Conservation (phyloP, 2,329 filamentous ascomycete species). For the Ophiostoma sp. region DNA sequence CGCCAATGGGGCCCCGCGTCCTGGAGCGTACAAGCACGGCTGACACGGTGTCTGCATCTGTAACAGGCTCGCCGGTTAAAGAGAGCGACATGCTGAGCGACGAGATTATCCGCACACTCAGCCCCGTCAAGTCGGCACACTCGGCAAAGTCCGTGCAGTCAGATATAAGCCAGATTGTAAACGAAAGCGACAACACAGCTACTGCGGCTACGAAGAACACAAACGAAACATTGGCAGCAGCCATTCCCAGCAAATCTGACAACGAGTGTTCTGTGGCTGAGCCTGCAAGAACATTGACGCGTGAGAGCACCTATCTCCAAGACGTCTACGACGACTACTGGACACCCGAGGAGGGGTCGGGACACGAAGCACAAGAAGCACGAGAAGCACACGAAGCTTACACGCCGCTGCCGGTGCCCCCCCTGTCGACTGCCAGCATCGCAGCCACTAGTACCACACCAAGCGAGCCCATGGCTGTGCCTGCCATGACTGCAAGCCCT, state of each 20-base stretch:
- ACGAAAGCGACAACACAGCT: slow-evolving; percentile 21
- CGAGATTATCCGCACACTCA: slow-evolving; percentile 68
- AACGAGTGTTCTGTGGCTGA: background rate
- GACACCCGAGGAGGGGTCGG: slow-evolving; percentile 43
- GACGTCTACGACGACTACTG: slow-evolving; percentile 66
- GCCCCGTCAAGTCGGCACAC: slow-evolving; percentile 40
- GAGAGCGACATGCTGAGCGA: slow-evolving; percentile 68
- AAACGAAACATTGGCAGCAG: background rate
- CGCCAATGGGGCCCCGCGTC: slow-evolving; percentile 25
- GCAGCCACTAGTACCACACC: background rate
- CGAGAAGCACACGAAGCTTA: slow-evolving; percentile 7
- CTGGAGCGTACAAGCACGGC: slow-evolving; percentile 42
- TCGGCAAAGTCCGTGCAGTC: background rate
- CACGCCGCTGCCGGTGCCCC: slow-evolving; percentile 17
- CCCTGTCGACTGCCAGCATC: background rate
- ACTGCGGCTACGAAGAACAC: slow-evolving; percentile 17
- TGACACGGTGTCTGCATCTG: slow-evolving; percentile 46
- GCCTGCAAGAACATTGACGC: slow-evolving; percentile 19
- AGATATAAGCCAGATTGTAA: slow-evolving; percentile 14
- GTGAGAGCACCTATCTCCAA: slow-evolving; percentile 60
- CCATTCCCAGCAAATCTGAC: background rate
- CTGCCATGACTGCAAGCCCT: slow-evolving; percentile 3
- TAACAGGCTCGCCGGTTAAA: slow-evolving; percentile 50
- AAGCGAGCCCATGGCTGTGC: background rate
- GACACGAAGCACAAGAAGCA: background rate